Conservation (phyloP, 257 asterid genomes). For the Nicotiana sylvestris region DNA sequence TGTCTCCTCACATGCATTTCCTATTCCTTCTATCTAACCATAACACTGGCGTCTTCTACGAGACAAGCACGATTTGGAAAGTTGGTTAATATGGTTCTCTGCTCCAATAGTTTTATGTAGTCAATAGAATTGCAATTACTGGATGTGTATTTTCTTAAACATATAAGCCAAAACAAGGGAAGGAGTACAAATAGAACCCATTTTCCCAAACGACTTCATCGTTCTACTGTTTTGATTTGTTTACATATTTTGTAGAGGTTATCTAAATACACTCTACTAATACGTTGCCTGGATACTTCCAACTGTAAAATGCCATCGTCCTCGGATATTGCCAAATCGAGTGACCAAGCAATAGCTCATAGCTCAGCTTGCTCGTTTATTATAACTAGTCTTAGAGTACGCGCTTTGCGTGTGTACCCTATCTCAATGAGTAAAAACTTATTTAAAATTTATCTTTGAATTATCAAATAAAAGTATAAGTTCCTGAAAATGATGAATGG, state of each 20-base stretch:
- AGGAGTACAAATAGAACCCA: background rate
- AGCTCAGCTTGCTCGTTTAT: too few species aligned
- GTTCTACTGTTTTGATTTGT: background rate
- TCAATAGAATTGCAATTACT: background rate
- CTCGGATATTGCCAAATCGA: background rate
- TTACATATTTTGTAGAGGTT: background rate
- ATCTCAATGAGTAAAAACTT: too few species aligned
- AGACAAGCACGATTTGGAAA: background rate
- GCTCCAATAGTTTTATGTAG: background rate
- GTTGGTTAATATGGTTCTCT: background rate
- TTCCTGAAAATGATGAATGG: too few species aligned
- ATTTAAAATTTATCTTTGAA: too few species aligned
- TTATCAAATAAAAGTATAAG: too few species aligned
- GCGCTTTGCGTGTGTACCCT: too few species aligned
- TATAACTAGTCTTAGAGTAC: too few species aligned
- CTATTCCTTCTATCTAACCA: background rate
- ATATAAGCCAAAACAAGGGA: background rate
- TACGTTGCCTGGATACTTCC: background rate
- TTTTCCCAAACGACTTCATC: background rate
- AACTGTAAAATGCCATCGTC: background rate
- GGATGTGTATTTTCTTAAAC: background rate
- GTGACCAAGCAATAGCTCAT: background rate
- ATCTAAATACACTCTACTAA: background rate
- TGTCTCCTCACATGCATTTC: background rate
- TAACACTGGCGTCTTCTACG: background rate